Evolutionary conservation across 768 basidiomycete genomes (phyloP).

Genomic region (Gymnopilus junonius): DNA sequence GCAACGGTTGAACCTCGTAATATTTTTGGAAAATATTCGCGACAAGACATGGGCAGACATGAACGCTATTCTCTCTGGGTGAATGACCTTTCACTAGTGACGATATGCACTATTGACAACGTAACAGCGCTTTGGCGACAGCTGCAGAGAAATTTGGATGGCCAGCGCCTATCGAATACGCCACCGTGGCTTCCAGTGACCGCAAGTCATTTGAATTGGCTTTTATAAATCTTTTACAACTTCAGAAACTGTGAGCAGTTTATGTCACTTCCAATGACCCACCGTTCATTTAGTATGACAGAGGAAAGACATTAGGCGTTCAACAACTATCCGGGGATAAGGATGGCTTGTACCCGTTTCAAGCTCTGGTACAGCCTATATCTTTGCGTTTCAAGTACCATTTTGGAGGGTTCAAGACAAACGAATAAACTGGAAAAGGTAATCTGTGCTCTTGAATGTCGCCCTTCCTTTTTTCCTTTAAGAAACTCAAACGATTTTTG

Average conservation of each 20-base stretch:
- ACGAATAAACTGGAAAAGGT: slow-evolving; percentile 97
- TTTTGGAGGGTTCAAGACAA: slow-evolving; percentile 83
- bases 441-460: background rate
- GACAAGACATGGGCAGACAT: slow-evolving; percentile 78
- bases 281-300: slow-evolving; percentile 26
- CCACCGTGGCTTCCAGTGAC: slow-evolving; percentile 48
- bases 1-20: slow-evolving; percentile 60
- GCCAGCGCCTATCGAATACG: slow-evolving; percentile 79
- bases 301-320: slow-evolving; percentile 51
- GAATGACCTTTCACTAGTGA: slow-evolving; percentile 27
- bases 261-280: background rate
- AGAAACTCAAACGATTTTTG: background rate
- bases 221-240: slow-evolving; percentile 73
- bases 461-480: background rate
- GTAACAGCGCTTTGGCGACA: slow-evolving; percentile 63
- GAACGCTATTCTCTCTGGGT: slow-evolving; percentile 64
- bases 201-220: slow-evolving; percentile 73
- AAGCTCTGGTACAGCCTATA: slow-evolving; percentile 88
- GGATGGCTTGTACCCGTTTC: slow-evolving; percentile 79
- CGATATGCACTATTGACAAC: slow-evolving; percentile 9
- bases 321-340: slow-evolving; percentile 34
- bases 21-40: slow-evolving; percentile 64
- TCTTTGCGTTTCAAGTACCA: slow-evolving; percentile 92
- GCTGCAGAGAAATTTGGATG: slow-evolving; percentile 82
- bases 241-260: slow-evolving; percentile 76